Percentiles rank a stretch among this genome's conserved stretches.
Evolutionary conservation across 768 basidiomycete species (phyloP).

Genomic region (Boletus coccyginus): DNA sequence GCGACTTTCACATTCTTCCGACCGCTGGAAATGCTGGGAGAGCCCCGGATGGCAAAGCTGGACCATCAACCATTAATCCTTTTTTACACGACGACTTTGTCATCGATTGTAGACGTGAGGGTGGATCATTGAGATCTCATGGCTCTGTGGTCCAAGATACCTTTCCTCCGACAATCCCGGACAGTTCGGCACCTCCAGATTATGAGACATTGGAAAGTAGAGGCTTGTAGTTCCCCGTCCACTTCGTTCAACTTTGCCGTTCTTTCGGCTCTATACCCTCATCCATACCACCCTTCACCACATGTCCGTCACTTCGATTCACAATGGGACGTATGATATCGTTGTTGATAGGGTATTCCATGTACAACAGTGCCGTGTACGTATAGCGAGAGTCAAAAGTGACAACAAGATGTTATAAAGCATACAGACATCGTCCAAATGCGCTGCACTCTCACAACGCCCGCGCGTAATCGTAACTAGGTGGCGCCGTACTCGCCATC

Average conservation of each 20-base stretch:
- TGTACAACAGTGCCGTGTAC: not conserved
- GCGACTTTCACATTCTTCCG: not conserved
- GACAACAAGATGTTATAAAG: not conserved
- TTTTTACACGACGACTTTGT: not conserved
- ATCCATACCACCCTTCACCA: too few species aligned
- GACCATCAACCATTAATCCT: not conserved
- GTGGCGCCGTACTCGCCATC: constrained; percentile 21
- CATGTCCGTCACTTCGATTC: not conserved
- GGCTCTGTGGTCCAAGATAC: not conserved
- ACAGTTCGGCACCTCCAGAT: not conserved
- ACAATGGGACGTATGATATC: not conserved
- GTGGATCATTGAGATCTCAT: not conserved
- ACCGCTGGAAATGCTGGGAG: not conserved
- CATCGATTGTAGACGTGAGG: not conserved
- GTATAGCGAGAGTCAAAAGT: not conserved
- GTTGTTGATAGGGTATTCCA: not conserved
- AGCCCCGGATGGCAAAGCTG: not conserved
- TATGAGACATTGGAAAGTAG: not conserved
- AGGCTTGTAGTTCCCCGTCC: too few species aligned
- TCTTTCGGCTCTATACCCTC: not conserved
- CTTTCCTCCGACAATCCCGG: not conserved
- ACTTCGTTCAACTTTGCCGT: not conserved
- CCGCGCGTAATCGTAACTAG: constrained; percentile 22
- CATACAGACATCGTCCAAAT: not conserved
- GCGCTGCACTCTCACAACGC: constrained; percentile 1